Conservation (phyloP, 2,329 filamentous ascomycete species). For the Curvularia sp. region DNA sequence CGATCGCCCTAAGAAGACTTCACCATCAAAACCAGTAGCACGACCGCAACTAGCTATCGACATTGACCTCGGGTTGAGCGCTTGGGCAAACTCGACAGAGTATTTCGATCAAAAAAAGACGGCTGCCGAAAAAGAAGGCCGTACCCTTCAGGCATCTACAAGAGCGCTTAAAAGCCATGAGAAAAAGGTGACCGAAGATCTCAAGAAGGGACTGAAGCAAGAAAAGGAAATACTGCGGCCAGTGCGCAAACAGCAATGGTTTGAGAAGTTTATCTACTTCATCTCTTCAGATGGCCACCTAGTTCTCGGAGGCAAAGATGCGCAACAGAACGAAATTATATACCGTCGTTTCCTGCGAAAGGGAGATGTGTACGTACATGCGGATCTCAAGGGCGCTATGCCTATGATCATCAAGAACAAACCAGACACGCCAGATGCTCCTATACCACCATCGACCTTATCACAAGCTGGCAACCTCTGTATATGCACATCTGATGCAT, state of each 20-base stretch:
- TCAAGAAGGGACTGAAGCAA: conserved; percentile 87
- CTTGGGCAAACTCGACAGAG: conserved; percentile 87
- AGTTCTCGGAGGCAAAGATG: conserved; percentile 86
- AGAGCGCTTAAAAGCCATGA: conserved; percentile 89
- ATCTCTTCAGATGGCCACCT: conserved; percentile 95
- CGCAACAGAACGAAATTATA: conserved; percentile 88
- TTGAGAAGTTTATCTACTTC: conserved; percentile 97
- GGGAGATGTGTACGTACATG: conserved; percentile 91
- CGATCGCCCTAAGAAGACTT: conserved; percentile 55
- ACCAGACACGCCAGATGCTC: conserved; percentile 75
- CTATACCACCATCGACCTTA: conserved; percentile 89
- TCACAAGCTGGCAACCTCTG: conserved; percentile 87
- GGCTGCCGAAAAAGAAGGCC: conserved; percentile 85
- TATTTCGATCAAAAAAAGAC: conserved; percentile 90
- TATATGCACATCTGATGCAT: conserved; percentile 85
- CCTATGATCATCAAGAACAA: conserved; percentile 93
- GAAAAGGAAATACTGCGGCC: conserved; percentile 88
- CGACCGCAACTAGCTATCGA: conserved; percentile 72
- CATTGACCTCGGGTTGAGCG: conserved; percentile 80
- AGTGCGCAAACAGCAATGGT: conserved; percentile 87
- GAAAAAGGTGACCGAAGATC: conserved; percentile 82
- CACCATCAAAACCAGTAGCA: conserved; percentile 41
- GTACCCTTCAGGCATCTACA: conserved; percentile 80
- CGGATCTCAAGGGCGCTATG: conserved; percentile 83
- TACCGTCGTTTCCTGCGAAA: conserved; percentile 86